Evolutionary conservation across 805 yeast genomes (phyloP), one percentile per base, ranked within the genome.

Genomic region (Saccharomycopsis sp.): DNA sequence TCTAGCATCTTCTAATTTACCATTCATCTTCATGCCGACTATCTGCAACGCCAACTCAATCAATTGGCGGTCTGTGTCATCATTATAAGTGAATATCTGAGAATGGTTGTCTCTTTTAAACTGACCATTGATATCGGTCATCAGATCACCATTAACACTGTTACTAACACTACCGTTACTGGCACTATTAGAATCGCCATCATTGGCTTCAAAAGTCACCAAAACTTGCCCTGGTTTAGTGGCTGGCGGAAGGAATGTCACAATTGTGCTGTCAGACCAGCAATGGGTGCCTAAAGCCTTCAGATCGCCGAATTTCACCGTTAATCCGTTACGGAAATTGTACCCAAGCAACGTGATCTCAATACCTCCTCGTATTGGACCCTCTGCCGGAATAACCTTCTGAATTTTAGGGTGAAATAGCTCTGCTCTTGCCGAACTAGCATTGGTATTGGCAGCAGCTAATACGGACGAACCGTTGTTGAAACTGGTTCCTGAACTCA

Each of bases 21-120:
- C 99, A 68, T 90, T 92, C 97, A 93, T 91, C 73, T 93, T 93
- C 72, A 92, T 77, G 1, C 99, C 99, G 47, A 94, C 97, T 66
- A 94, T 94, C 69, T 94, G 98, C 65, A 94, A 77, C 1, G 99
- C 99, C 63, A 94, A 77, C 73, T 94, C 99, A 68, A 93, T 89
- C 69, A 94, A 79, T 71, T 93, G 97, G 64, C 94, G 81, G 72
- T 94, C 99, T 8, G 97, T 88, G 69, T 94, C 99, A 73, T 94
- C 97, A 52, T 90, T 80, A 68, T 94, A 94, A 0, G 98, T 91
- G 72, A 94, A 94, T 0, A 89, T 78, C 67, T 83, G 88, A 63
- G 15, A 65, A 41, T 42, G 62, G 56, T 7, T 57, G 57, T n/a
- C 62, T 61, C 17, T 54, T 15, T 7, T 53, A 38, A 15, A 58